These are phyloP conservation scores for Solanum tacnaense DNA, from an alignment of 257 asterid genomes.

Conservation along the genomic window DNA sequence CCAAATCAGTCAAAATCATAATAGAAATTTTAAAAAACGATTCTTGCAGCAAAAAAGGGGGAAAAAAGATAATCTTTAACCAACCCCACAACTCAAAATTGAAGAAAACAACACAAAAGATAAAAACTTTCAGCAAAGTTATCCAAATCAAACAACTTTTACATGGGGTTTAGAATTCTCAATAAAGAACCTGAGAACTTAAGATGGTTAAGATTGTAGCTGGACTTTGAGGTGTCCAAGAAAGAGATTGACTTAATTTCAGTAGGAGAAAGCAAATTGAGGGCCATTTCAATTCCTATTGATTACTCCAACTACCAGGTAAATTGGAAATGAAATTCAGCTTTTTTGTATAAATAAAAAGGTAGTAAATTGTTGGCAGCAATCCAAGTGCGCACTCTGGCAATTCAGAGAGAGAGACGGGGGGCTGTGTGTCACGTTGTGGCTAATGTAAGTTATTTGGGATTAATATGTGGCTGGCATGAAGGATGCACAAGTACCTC, in stretches of 20 bases:
- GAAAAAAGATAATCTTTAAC: not conserved
- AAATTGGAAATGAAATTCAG: not conserved
- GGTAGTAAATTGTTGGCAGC: not conserved
- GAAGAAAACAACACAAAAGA: not conserved
- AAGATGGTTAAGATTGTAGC: conserved; percentile 40
- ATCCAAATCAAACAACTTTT: not conserved
- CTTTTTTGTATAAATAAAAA: not conserved
- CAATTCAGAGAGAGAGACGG: not conserved
- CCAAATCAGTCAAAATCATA: not conserved
- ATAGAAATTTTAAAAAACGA: not conserved
- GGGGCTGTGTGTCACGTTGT: not conserved
- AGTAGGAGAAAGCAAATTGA: conserved; percentile 55
- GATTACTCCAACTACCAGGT: not conserved
- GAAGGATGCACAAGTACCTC: not conserved
- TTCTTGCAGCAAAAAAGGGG: not conserved
- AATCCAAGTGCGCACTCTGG: not conserved
- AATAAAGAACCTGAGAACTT: conserved; percentile 34
- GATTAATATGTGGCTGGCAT: not conserved
- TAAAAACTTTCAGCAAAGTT: not conserved
- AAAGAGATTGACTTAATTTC: conserved; percentile 73
- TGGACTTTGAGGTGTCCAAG: conserved; percentile 65
- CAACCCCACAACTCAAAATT: not conserved
- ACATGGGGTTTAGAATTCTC: not conserved
- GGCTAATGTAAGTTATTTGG: not conserved
- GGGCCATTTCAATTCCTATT: conserved; percentile 33